Evolutionary conservation across 2,329 filamentous ascomycete species (phyloP), one percentile per base, ranked within the genome.

Genomic region (Fusarium nisikadoi): DNA sequence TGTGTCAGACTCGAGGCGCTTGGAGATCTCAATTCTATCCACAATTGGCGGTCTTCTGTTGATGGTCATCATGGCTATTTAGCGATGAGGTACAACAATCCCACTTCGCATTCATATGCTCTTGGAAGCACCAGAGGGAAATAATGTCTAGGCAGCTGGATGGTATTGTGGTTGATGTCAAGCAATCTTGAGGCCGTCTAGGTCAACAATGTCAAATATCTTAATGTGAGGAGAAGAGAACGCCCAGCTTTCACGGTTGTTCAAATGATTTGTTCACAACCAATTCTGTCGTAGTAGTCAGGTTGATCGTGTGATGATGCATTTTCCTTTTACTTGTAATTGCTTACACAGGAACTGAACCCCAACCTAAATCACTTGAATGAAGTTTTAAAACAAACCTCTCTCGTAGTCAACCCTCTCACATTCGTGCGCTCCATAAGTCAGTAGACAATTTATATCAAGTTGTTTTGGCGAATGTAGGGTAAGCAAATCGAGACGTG

Each of bases 41-140:
- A 70, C 58, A 4, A 66, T 81, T 42, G 68, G 70, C 13, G 72
- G 72, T n/a, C 52, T 81, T 3, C 62, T 78, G 20, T 31, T 81
- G 10, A 59, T 80, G 62, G 78, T 72, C 36, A 73, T 67, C 29
- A 71, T 78, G 53, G 12, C 63, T 27, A 42, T 61, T 35, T 75
- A 42, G 57, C 13, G 7, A 33, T 9, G 33, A n/a, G 46, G 5
- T 2, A 29, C 4, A 8, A 31, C 25, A 25, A 9, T 23, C 20
- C n/a, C 13, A 25, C 43, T 52, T 27, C 14, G 12, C 4, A 33
- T 27, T 23, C 29, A 27, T 27, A 25, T 56, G 54, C 41, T 56
- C 23, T 35, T 19, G 6, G 23, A 16, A 35, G 39, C 11, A 46
- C 29, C 16, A 29, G 12, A n/a, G 41, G 50, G 39, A 31, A 39